phyloP scores from a whole-genome alignment of 1,284 basidiomycete species.

The Anthracocystis walkeri region DNA sequence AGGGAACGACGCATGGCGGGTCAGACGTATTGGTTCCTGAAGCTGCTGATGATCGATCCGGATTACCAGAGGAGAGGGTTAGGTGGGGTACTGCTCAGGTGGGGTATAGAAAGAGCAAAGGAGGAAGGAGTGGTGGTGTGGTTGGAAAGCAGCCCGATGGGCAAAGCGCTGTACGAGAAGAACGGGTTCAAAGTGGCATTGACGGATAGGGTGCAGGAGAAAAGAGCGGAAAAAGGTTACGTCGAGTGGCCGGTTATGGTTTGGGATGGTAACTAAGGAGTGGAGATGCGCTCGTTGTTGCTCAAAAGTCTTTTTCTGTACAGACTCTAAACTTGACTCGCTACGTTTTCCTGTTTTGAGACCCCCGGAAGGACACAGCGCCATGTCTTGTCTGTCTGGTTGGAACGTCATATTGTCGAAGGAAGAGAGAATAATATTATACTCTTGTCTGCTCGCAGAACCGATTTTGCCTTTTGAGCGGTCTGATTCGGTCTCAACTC shows the following conservation, averaged over 20 bases:
- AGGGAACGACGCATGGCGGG: slow-evolving; percentile 13
- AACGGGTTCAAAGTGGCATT: slow-evolving; percentile 27
- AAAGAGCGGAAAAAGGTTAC: slow-evolving; percentile 10
- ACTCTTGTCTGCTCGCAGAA: too few relatives aligned
- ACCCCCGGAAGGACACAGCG: too few relatives aligned
- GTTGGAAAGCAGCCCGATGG: slow-evolving; percentile 38
- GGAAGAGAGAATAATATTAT: too few relatives aligned
- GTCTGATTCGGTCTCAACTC: background rate
- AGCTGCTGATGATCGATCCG: slow-evolving; percentile 29
- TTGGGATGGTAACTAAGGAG: slow-evolving; percentile 6
- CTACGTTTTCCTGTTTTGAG: too few relatives aligned
- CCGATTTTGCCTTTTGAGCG: too few relatives aligned
- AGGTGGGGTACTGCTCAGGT: slow-evolving; percentile 14
- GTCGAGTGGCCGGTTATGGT: slow-evolving; percentile 43
- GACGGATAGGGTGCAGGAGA: slow-evolving; percentile 15
- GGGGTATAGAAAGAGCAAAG: slow-evolving; percentile 15
- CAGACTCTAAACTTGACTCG: too few relatives aligned
- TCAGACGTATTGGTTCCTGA: slow-evolving; percentile 28
- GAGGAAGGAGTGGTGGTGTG: slow-evolving; percentile 8
- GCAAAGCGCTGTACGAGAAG: slow-evolving; percentile 23
- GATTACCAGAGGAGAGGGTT: slow-evolving; percentile 19
- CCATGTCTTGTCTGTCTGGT: too few relatives aligned
- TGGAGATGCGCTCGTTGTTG: too few relatives aligned
- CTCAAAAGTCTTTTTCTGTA: too few relatives aligned
- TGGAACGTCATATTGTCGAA: too few relatives aligned